Evolutionary conservation across 2,329 filamentous ascomycete genomes (phyloP).

Genomic region (Leptographium wingfieldii): DNA sequence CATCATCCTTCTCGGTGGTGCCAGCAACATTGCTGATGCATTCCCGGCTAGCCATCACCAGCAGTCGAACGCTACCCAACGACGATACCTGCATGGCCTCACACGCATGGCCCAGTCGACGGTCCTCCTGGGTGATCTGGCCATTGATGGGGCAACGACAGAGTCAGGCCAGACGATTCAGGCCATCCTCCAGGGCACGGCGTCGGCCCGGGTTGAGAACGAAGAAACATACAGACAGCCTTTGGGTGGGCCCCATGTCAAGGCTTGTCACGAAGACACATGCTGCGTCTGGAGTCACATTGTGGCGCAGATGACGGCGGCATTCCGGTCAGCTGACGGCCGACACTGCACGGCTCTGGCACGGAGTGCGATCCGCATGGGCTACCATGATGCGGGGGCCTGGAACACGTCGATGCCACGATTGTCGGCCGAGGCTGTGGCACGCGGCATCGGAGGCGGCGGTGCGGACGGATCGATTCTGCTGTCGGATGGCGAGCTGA

Average conservation of each 20-base stretch:
- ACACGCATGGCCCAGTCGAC: constrained; percentile 1
- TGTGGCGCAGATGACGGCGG: constrained; percentile 20
- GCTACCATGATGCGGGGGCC: constrained; percentile 33
- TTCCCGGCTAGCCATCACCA: background rate
- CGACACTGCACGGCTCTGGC: constrained; percentile 17
- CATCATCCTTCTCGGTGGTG: background rate
- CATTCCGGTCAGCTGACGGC: constrained; percentile 18
- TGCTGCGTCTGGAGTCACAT: constrained; percentile 29
- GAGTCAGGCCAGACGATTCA: constrained; percentile 24
- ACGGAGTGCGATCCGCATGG: constrained; percentile 30
- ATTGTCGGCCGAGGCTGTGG: background rate
- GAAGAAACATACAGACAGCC: constrained; percentile 12
- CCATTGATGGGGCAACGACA: constrained; percentile 19
- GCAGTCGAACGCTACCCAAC: too few species aligned
- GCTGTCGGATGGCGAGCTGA: constrained; percentile 25
- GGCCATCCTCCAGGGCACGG: constrained; percentile 18
- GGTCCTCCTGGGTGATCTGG: constrained; percentile 25
- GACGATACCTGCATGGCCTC: too few species aligned
- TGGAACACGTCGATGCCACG: constrained; percentile 20
- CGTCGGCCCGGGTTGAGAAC: constrained; percentile 11
- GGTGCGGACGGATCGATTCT: constrained; percentile 35
- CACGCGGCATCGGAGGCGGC: constrained; percentile 5
- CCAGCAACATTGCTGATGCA: background rate
- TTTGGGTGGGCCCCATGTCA: constrained; percentile 11
- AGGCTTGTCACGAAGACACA: constrained; percentile 15